Evolutionary conservation across 208 protist genomes (phyloP).

Genomic region (Trypanosoma grayi): DNA sequence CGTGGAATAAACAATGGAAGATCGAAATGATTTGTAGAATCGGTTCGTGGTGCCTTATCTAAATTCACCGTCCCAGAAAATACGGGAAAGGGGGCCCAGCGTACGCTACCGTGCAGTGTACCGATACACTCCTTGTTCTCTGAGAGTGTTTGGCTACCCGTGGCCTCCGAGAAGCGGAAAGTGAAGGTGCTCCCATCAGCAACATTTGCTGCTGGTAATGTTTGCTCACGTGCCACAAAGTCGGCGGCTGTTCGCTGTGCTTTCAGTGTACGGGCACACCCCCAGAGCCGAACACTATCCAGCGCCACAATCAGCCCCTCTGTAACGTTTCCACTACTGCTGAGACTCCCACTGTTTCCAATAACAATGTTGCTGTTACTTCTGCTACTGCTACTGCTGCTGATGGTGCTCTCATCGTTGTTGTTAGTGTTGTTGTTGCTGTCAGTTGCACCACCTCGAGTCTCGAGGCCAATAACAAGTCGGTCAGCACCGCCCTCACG

Average conservation of each 20-base stretch:
- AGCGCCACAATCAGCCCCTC: conserved; percentile 31
- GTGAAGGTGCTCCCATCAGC: conserved; percentile 22
- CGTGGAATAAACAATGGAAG: conserved; percentile 35
- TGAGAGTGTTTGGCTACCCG: conserved; percentile 26
- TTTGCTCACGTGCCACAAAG: conserved; percentile 38
- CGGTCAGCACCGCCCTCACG: conserved; percentile 8
- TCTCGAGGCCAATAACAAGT: conserved; percentile 18
- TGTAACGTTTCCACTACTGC: not conserved
- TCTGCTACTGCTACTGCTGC: not conserved
- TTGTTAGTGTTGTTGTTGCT: not conserved
- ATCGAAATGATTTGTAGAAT: conserved; percentile 3
- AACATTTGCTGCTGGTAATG: conserved; percentile 24
- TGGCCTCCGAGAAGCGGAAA: conserved; percentile 42
- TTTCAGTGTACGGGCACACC: conserved; percentile 27
- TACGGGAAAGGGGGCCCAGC: conserved; percentile 33
- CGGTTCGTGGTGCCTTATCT: conserved; percentile 18
- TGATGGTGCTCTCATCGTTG: not conserved
- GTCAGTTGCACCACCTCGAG: not conserved
- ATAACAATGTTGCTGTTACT: not conserved
- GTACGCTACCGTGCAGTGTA: conserved; percentile 32
- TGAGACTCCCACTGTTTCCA: not conserved
- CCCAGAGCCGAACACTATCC: conserved; percentile 42
- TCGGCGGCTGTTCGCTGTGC: conserved; percentile 35
- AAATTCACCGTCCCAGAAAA: conserved; percentile 30
- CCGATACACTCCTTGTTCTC: conserved; percentile 32